A percentile compares a stretch with the other conserved stretches of the same genome.
Conservation (phyloP, 1,139 yeast species). For the Suhomyces ambrosiae region DNA sequence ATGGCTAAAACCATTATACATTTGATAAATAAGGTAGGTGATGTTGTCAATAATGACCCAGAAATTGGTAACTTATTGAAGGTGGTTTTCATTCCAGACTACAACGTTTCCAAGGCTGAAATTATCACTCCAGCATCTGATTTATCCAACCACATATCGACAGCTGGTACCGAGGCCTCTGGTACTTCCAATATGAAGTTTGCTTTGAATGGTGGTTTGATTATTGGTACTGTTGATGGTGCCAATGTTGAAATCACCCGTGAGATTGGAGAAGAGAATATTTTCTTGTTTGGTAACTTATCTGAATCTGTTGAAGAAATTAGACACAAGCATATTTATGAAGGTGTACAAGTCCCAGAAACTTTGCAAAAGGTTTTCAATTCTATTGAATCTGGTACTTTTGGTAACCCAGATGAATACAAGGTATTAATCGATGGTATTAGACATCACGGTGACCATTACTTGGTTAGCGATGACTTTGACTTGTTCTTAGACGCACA, state of each 20-base stretch:
- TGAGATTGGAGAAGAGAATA: constrained; percentile 90
- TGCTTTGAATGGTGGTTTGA: constrained; percentile 89
- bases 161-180: constrained; percentile 97
- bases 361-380: constrained; percentile 62
- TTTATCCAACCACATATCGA: constrained; percentile 91
- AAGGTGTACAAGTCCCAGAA: constrained; percentile 57
- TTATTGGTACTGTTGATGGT: constrained; percentile 95
- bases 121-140: constrained; percentile 89
- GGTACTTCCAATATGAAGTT: constrained; percentile 97
- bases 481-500: constrained; percentile 85
- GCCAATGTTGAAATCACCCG: constrained; percentile 95
- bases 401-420: constrained; percentile 74
- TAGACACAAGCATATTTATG: constrained; percentile 72
- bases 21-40: constrained; percentile 78
- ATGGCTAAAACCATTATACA: constrained; percentile 92
- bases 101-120: constrained; percentile 93
- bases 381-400: constrained; percentile 68
- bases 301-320: constrained; percentile 87
- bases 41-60: constrained; percentile 75
- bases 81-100: constrained; percentile 88
- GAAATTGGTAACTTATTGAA: constrained; percentile 76
- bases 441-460: constrained; percentile 76
- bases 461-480: constrained; percentile 86
- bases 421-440: constrained; percentile 69
- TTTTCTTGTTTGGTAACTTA: constrained; percentile 87